These are phyloP conservation scores for Hyaloscypha bicolor DNA, from an alignment of 495 filamentous ascomycete species.

Conservation along the genomic window DNA sequence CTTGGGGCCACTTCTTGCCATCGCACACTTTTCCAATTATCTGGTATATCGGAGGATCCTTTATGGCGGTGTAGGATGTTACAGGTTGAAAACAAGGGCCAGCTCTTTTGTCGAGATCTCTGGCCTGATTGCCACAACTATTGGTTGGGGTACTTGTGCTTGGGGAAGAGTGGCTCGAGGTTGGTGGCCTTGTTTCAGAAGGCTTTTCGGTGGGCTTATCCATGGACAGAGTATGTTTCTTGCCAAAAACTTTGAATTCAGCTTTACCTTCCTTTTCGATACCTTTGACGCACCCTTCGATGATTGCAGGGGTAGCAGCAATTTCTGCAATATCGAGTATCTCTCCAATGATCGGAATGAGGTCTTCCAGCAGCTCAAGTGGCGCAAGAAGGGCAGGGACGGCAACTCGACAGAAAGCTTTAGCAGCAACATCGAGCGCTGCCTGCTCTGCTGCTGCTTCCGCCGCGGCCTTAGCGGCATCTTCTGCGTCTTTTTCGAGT, in stretches of 20 bases:
- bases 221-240: conserved; percentile 13
- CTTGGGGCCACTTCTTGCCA: too few relatives aligned
- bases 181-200: neutral
- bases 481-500: too few relatives aligned
- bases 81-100: too few relatives aligned
- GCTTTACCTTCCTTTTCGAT: conserved; percentile 15
- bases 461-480: neutral
- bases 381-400: conserved; percentile 35
- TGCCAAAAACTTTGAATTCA: conserved; percentile 17
- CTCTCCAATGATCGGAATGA: conserved; percentile 4
- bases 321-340: conserved; percentile 16
- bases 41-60: too few relatives aligned
- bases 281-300: conserved; percentile 9
- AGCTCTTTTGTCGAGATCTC: too few relatives aligned
- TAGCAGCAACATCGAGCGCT: conserved; percentile 13
- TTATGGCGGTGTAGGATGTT: too few relatives aligned
- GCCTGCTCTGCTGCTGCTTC: conserved; percentile 28
- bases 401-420: conserved; percentile 23
- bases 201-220: conserved; percentile 5
- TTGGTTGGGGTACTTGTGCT: too few relatives aligned
- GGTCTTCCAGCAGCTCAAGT: conserved; percentile 19
- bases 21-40: too few relatives aligned
- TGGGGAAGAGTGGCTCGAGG: too few relatives aligned
- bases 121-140: too few relatives aligned
- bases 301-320: conserved; percentile 8